Percentiles rank a stretch among this genome's conserved stretches.
phyloP scores from a whole-genome alignment of 1,139 yeast species.

The Sugiyamaella castrensis region DNA sequence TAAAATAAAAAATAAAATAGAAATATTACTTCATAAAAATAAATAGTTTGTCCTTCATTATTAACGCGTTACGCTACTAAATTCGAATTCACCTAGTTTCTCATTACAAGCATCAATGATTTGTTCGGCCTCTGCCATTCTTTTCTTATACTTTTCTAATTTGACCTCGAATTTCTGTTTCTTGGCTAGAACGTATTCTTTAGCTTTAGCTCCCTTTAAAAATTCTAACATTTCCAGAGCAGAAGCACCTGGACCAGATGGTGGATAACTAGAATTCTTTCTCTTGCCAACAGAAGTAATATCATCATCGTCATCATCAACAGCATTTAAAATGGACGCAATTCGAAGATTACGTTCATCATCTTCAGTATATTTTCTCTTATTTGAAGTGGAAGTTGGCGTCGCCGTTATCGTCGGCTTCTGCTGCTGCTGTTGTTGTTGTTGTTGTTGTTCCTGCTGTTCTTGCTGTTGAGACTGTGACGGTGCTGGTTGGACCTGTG shows the following conservation, averaged over 20 bases:
- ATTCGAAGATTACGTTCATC: slow-evolving; percentile 20
- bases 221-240: slow-evolving; percentile 32
- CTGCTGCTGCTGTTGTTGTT: neutral
- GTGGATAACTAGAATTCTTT: neutral
- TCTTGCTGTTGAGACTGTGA: neutral
- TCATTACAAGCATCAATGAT: slow-evolving; percentile 32
- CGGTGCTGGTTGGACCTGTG: too few relatives aligned
- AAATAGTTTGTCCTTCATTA: neutral
- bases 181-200: slow-evolving; percentile 35
- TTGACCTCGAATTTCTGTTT: slow-evolving; percentile 35
- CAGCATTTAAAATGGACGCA: slow-evolving; percentile 25
- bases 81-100: slow-evolving; percentile 22
- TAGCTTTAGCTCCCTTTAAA: slow-evolving; percentile 29
- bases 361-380: slow-evolving; percentile 12
- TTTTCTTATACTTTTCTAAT: slow-evolving; percentile 29
- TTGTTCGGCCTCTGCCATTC: slow-evolving; percentile 28
- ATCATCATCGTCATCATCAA: slow-evolving; percentile 13
- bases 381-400: slow-evolving; percentile 4
- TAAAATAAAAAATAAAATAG: slow-evolving; percentile 3
- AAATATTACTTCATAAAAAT: slow-evolving; percentile 2
- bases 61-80: neutral
- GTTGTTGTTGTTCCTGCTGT: neutral
- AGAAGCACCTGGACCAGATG: slow-evolving; percentile 1
- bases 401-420: slow-evolving; percentile 7
- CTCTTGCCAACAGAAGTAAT: neutral